phyloP scores from a whole-genome alignment of 1,284 basidiomycete genomes.

The Inonotus hispidus region DNA sequence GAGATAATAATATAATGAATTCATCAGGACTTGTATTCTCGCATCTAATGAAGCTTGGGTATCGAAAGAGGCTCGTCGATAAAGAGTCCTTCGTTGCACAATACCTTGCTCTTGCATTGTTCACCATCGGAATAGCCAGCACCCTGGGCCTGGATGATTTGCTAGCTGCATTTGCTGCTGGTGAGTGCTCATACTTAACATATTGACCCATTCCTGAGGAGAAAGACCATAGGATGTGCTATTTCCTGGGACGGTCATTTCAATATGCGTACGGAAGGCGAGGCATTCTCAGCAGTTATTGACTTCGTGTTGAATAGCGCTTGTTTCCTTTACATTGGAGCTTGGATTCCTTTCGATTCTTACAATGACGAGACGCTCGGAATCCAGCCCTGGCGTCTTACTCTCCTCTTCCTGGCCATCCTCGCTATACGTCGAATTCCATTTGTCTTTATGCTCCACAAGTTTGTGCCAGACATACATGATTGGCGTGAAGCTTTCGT shows the following conservation, averaged over 20 bases:
- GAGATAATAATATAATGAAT: constrained; percentile 6
- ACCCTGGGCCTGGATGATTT: constrained; percentile 83
- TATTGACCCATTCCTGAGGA: too few relatives aligned
- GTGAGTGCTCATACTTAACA: too few relatives aligned
- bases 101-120: constrained; percentile 79
- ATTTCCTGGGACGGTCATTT: constrained; percentile 96
- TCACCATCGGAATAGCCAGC: constrained; percentile 75
- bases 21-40: constrained; percentile 62
- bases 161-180: constrained; percentile 85
- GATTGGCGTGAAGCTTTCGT: constrained; percentile 80
- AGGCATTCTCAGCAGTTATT: constrained; percentile 85
- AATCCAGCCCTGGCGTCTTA: constrained; percentile 69
- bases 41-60: constrained; percentile 78
- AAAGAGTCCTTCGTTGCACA: constrained; percentile 90
- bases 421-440: constrained; percentile 75
- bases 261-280: constrained; percentile 77
- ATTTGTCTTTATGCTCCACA: constrained; percentile 66
- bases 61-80: constrained; percentile 75
- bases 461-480: constrained; percentile 79
- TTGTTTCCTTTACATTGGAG: constrained; percentile 88
- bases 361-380: constrained; percentile 62
- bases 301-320: constrained; percentile 82
- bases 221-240: constrained; percentile 71
- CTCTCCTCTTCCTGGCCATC: constrained; percentile 62
- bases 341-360: constrained; percentile 75